Percentiles rank a stretch among this genome's conserved stretches.
Evolutionary conservation across 2,329 filamentous ascomycete genomes (phyloP).

Genomic region (Stagonosporopsis tanaceti): DNA sequence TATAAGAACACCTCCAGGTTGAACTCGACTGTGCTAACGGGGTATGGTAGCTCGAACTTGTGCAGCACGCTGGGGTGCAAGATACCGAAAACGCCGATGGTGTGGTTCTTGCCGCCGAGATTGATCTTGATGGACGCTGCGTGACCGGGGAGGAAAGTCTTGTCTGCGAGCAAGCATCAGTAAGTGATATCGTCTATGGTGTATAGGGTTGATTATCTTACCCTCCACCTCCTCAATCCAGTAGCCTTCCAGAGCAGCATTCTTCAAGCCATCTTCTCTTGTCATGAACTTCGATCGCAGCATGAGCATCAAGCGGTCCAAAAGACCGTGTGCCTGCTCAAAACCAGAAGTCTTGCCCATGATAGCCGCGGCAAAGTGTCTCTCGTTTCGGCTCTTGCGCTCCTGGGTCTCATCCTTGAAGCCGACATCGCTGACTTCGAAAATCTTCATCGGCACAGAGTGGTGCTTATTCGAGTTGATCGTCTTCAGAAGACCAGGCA

Average conservation of each 20-base stretch:
- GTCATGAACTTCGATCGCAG: slow-evolving; percentile 82
- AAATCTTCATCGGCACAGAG: slow-evolving; percentile 87
- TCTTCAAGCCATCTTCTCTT: slow-evolving; percentile 69
- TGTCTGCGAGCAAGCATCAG: slow-evolving; percentile 58
- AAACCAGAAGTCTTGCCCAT: slow-evolving; percentile 95
- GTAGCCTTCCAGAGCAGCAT: slow-evolving; percentile 73
- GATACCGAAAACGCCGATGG: slow-evolving; percentile 91
- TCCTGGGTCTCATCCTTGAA: slow-evolving; percentile 86
- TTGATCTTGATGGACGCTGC: slow-evolving; percentile 84
- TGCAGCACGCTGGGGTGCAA: slow-evolving; percentile 92
- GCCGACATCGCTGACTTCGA: slow-evolving; percentile 88
- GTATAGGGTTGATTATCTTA: slow-evolving; percentile 42
- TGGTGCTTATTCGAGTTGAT: slow-evolving; percentile 93
- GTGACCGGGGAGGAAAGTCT: slow-evolving; percentile 91
- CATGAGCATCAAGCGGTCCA: slow-evolving; percentile 94
- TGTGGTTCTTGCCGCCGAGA: slow-evolving; percentile 73
- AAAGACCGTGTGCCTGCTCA: slow-evolving; percentile 90
- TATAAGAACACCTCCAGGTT: slow-evolving; percentile 93
- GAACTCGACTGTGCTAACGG: slow-evolving; percentile 91
- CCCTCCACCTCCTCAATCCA: slow-evolving; percentile 93
- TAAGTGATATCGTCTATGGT: background rate
- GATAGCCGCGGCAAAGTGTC: slow-evolving; percentile 95
- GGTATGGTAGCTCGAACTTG: slow-evolving; percentile 92
- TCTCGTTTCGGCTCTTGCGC: slow-evolving; percentile 86
- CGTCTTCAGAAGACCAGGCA: slow-evolving; percentile 91